phyloP scores from a whole-genome alignment of 345 rosid genomes.

The Camelina hispida region DNA sequence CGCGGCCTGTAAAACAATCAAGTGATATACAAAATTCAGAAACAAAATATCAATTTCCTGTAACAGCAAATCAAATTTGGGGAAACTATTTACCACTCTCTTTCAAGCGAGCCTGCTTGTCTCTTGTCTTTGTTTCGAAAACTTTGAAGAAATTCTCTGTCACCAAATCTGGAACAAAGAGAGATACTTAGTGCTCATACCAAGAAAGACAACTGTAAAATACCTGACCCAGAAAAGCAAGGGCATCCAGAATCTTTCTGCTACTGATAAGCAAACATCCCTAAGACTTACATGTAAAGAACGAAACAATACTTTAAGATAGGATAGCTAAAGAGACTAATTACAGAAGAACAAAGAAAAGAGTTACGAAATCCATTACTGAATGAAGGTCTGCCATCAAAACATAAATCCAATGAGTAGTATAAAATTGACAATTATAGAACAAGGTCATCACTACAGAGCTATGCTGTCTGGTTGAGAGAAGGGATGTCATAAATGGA shows the following conservation, averaged over 20 bases:
- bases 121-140: slow-evolving; percentile 85
- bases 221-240: not conserved
- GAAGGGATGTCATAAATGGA: slow-evolving; percentile 5
- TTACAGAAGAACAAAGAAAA: slow-evolving; percentile 17
- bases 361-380: slow-evolving; percentile 4
- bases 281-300: slow-evolving; percentile 19
- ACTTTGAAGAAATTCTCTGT: slow-evolving; percentile 67
- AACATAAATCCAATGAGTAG: slow-evolving; percentile 14
- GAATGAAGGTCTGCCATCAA: not conserved
- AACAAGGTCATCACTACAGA: slow-evolving; percentile 17
- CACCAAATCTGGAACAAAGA: slow-evolving; percentile 63
- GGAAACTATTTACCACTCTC: slow-evolving; percentile 66
- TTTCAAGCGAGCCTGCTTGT: slow-evolving; percentile 73
- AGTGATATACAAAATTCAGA: slow-evolving; percentile 29
- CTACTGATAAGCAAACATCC: slow-evolving; percentile 3
- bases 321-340: not conserved
- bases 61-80: not conserved
- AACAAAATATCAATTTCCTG: slow-evolving; percentile 30
- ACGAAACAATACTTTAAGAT: slow-evolving; percentile 3
- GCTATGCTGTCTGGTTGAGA: slow-evolving; percentile 15
- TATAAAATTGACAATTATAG: slow-evolving; percentile 4
- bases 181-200: slow-evolving; percentile 39
- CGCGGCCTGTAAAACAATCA: slow-evolving; percentile 57
- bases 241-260: slow-evolving; percentile 23
- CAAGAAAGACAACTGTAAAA: slow-evolving; percentile 2